phyloP scores from a whole-genome alignment of 2,329 filamentous ascomycete species.

The Fusarium albidum region DNA sequence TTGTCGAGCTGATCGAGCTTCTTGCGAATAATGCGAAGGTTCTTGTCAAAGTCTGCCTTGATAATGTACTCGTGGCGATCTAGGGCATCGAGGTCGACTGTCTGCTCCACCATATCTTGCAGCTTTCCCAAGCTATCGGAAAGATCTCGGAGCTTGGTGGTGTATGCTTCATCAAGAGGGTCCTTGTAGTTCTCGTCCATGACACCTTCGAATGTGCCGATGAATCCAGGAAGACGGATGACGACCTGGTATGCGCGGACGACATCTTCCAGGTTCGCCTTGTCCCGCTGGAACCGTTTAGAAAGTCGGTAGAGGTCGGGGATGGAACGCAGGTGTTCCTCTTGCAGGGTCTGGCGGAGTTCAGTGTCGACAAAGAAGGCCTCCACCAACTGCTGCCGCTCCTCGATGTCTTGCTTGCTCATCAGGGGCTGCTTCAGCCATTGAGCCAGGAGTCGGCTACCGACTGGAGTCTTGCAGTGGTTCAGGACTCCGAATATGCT shows the following conservation, averaged over 20 bases:
- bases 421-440: conserved; percentile 99
- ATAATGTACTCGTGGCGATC: conserved; percentile 99
- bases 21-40: conserved; percentile 85
- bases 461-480: conserved; percentile 96
- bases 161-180: conserved; percentile 87
- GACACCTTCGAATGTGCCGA: conserved; percentile 87
- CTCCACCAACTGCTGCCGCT: conserved; percentile 91
- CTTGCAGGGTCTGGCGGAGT: conserved; percentile 93
- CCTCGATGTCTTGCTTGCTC: conserved; percentile 87
- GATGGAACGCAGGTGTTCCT: conserved; percentile 91
- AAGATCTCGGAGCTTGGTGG: conserved; percentile 78
- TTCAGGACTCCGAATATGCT: conserved; percentile 93
- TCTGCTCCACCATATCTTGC: conserved; percentile 98
- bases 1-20: conserved; percentile 85
- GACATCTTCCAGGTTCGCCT: conserved; percentile 93
- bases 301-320: conserved; percentile 93
- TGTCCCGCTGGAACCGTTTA: conserved; percentile 92
- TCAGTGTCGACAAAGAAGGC: conserved; percentile 94
- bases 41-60: conserved; percentile 96
- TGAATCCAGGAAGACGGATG: conserved; percentile 88
- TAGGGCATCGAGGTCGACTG: conserved; percentile 92
- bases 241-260: conserved; percentile 94
- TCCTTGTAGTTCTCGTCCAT: conserved; percentile 96
- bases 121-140: conserved; percentile 84
- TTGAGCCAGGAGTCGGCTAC: conserved; percentile 87